Evolutionary conservation across 2,329 filamentous ascomycete species (phyloP), one percentile per base, ranked within the genome.

Genomic region (Fusarium sp.): DNA sequence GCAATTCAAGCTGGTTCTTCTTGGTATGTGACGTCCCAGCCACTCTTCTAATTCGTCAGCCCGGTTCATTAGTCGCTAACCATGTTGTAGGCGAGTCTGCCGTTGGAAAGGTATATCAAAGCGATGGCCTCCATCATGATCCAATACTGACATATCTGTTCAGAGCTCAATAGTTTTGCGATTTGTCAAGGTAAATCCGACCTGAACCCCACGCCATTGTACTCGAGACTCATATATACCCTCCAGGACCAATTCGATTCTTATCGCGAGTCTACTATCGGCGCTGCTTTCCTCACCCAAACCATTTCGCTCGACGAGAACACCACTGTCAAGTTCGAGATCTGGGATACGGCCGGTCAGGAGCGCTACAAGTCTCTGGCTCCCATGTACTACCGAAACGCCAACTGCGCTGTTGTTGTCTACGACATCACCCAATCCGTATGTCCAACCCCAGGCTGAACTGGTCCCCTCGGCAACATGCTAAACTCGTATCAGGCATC

Each of bases 361-460:
- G 97, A 99, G 86, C 92, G 97, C 81, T 99, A 98, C 90, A 98
- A 98, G 89, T 98, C 97, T 14, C 89, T 99, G 76, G 97, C 97
- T 37, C 97, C 97, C 79, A 99, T 99, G 97, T 99, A 99, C 89
- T 99, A 99, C 87, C 90, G 97, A 80, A 99, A 99, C 84, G 97
- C 97, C 79, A 98, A 99, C 90, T 98, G 97, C 86, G 97, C 97
- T 68, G 96, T 99, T 35, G 96, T 99, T 58, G 97, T 99, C 76
- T 99, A 99, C 85, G 97, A 99, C 86, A 98, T 99, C 81, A 99
- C 97, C 81, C 97, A 99, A 90, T 95, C 97, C 77, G 97, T 99
- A 92, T 73, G 94, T 85, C 59, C 35, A 63, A 20, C 57, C 35
- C 45, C 17, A 9, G 14, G 30, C 22, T n/a, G 32, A 67, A 22